Conservation (phyloP, 768 basidiomycete species). For the Leccinum longicurvipes region DNA sequence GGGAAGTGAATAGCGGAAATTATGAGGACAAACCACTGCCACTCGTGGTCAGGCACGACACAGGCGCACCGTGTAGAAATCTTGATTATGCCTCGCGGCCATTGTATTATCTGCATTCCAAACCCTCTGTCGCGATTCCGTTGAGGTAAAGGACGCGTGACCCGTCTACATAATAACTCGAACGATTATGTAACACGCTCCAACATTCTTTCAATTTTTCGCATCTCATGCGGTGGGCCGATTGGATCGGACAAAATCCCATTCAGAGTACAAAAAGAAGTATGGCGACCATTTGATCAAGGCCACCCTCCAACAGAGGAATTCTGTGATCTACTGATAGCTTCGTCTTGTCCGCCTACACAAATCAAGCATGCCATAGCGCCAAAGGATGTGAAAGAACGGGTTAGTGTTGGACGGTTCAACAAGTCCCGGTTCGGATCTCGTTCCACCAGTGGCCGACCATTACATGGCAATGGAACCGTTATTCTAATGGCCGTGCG, state of each 20-base stretch:
- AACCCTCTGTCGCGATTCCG: background rate
- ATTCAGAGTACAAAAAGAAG: background rate
- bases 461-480: background rate
- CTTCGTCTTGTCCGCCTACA: background rate
- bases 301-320: background rate
- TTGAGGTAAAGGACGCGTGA: background rate
- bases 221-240: no score
- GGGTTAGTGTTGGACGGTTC: background rate
- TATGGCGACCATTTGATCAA: background rate
- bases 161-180: no score
- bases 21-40: background rate
- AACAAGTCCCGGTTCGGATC: background rate
- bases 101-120: background rate
- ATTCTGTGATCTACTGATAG: background rate
- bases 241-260: background rate
- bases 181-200: no score
- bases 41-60: slow-evolving; percentile 1
- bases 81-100: background rate
- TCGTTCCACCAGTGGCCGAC: background rate
- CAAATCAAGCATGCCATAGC: background rate
- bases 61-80: background rate
- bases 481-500: background rate
- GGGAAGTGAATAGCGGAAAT: background rate
- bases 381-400: background rate
- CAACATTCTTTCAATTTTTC: background rate